Evolutionary conservation across 495 filamentous ascomycete genomes (phyloP).

Genomic region (Xylaria telfairii): DNA sequence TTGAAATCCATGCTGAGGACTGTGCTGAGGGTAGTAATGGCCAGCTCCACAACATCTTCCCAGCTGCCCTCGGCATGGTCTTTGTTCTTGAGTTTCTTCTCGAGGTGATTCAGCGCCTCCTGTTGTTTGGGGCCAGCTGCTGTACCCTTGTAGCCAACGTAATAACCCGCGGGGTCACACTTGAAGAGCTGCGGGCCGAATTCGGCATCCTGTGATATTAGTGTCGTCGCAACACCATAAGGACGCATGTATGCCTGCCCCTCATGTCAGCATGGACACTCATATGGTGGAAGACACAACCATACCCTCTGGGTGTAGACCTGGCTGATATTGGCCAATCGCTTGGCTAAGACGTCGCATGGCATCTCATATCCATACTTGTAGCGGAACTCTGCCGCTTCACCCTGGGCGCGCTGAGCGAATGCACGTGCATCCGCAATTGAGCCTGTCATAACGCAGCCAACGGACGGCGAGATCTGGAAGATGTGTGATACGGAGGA

Average conservation of each 20-base stretch:
- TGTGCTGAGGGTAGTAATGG: slow-evolving; percentile 90
- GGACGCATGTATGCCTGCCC: slow-evolving; percentile 95
- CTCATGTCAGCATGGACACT: slow-evolving; percentile 30
- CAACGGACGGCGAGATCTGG: slow-evolving; percentile 92
- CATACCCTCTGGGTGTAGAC: slow-evolving; percentile 96
- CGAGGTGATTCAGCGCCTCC: slow-evolving; percentile 94
- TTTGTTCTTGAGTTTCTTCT: slow-evolving; percentile 99
- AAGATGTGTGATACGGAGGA: slow-evolving; percentile 97
- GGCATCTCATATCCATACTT: slow-evolving; percentile 99
- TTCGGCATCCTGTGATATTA: slow-evolving; percentile 93
- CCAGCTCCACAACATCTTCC: slow-evolving; percentile 98
- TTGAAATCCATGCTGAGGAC: slow-evolving; percentile 99
- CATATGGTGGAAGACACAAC: slow-evolving; percentile 8
- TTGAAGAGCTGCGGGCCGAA: slow-evolving; percentile 97
- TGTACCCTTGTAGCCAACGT: slow-evolving; percentile 96
- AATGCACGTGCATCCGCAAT: slow-evolving; percentile 96
- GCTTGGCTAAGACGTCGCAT: slow-evolving; percentile 93
- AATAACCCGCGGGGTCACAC: slow-evolving; percentile 97
- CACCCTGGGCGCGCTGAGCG: slow-evolving; percentile 87
- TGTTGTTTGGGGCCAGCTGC: slow-evolving; percentile 97
- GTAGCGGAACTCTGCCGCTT: slow-evolving; percentile 97
- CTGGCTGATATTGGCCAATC: slow-evolving; percentile 97
- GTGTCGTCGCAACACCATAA: slow-evolving; percentile 89
- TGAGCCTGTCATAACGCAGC: slow-evolving; percentile 97
- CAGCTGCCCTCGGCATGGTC: slow-evolving; percentile 89